These are phyloP conservation scores for Ochetophila trinervis DNA, from an alignment of 306 rosid species.

Conservation along the genomic window DNA sequence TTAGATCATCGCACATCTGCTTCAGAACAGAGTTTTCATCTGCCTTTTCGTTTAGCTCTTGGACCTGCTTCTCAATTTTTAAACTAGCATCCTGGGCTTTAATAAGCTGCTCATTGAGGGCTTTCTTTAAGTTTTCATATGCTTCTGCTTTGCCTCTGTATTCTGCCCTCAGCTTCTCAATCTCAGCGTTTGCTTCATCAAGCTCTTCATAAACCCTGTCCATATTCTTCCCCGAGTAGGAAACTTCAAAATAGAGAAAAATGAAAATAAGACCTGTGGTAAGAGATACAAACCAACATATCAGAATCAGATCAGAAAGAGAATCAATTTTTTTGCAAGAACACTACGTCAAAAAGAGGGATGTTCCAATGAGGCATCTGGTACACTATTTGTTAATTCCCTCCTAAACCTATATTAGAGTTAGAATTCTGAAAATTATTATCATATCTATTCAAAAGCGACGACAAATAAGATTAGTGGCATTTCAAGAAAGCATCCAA, in stretches of 20 bases:
- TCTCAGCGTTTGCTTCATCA: constrained; percentile 62
- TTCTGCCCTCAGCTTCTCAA: constrained; percentile 57
- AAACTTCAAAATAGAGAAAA: background rate
- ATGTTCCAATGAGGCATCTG: too few species aligned
- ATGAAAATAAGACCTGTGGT: constrained; percentile 11
- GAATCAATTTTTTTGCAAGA: background rate
- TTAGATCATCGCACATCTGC: constrained; percentile 41
- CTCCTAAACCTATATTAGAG: too few species aligned
- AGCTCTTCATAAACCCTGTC: constrained; percentile 60
- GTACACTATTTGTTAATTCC: too few species aligned
- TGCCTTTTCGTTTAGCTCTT: constrained; percentile 43
- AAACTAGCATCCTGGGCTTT: constrained; percentile 45
- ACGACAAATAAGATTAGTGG: background rate
- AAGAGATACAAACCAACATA: background rate
- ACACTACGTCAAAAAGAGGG: too few species aligned
- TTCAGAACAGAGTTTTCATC: constrained; percentile 31
- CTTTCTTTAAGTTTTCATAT: constrained; percentile 54
- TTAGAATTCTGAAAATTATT: too few species aligned
- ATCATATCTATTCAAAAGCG: too few species aligned
- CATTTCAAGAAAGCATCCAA: background rate
- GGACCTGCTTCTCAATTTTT: constrained; percentile 56
- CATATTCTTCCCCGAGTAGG: constrained; percentile 38
- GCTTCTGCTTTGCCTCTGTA: constrained; percentile 44
- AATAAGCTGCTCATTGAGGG: constrained; percentile 40
- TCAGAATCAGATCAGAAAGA: background rate